Base-by-base conservation (phyloP, 352 stramenopile genomes). In the Globisporangium radiosum region DNA sequence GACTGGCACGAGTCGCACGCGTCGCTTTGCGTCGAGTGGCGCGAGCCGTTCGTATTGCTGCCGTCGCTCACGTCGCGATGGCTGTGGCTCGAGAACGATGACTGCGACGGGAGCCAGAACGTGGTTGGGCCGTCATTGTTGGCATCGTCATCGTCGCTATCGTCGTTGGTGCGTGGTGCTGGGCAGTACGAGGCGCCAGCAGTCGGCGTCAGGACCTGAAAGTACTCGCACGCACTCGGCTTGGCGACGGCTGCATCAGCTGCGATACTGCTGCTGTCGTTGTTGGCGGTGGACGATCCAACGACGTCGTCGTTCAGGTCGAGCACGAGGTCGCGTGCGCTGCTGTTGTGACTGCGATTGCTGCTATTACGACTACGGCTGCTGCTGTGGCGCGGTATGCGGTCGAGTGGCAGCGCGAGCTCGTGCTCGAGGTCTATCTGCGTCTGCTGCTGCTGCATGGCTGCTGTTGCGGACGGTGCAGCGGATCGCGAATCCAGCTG, bases 41-140 rank as follows among this genome's bases (percentile, higher is more conserved):
- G 63, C 33, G 63, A 69, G 52, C 63, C 63, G 52, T 65, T 45
- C 10, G 63, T 69, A 39, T 50, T 56, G 25, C 33, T 44, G 37
- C 59, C 49, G 15, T 47, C 59, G 43, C 63, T 69, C 37, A 66
- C 53, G 14, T 48, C 38, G 17, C 59, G 63, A 37, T 65, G 63
- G 53, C 63, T 69, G 48, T 64, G 53, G 38, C 58, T 65, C 39
- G 47, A 36, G 47, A 51, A 57, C 37, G 63, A 69, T 10, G 62
- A 61, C 36, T 61, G 42, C 25, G 58, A 60, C 39, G 58, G 52
- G 10, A 66, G 10, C 58, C 51, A 66, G 40, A 65, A 57, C 59
- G 45, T 56, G 52, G 44, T 33, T 36, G 25, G 6, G 45, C 15
- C 17, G 14, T 50, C 45, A 39, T 54, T 7, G 19, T 9, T 15